Percentiles rank a stretch among this genome's conserved stretches.
Evolutionary conservation across 2,329 filamentous ascomycete genomes (phyloP).

Genomic region (Rhynchosporium secalis): DNA sequence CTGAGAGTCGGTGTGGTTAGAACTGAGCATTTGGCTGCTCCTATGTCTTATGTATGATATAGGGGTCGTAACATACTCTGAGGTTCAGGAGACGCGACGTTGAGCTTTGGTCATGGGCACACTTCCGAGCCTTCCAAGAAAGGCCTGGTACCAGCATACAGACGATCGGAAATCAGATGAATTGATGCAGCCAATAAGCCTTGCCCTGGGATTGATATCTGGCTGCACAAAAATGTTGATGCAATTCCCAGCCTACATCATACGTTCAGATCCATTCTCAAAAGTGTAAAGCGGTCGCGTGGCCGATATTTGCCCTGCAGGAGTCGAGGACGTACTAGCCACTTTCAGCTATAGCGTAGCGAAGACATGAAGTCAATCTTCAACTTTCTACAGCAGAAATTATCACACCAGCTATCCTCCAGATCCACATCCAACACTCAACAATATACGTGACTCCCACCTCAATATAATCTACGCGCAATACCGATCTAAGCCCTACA

Average conservation of each 20-base stretch:
- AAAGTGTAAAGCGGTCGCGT: not conserved
- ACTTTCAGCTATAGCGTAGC: not conserved
- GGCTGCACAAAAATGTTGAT: not conserved
- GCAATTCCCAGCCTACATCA: too few relatives aligned
- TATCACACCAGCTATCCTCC: slow-evolving; percentile 4
- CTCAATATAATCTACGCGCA: slow-evolving; percentile 4
- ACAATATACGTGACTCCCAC: slow-evolving; percentile 13
- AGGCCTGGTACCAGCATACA: not conserved
- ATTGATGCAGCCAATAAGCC: not conserved
- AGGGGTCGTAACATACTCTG: slow-evolving; percentile 13
- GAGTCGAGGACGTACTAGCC: not conserved
- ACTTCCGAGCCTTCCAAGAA: not conserved
- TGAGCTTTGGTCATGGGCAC: slow-evolving; percentile 6
- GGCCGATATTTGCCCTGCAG: slow-evolving; percentile 5
- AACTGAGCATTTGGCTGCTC: not conserved
- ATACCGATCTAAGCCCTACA: not conserved
- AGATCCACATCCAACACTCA: slow-evolving; percentile 8
- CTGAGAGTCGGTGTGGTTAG: not conserved
- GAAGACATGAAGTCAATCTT: slow-evolving; percentile 7
- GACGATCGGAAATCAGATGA: not conserved
- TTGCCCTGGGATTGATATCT: not conserved
- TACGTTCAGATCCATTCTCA: too few relatives aligned
- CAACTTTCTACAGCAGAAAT: slow-evolving; percentile 8
- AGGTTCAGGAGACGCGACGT: slow-evolving; percentile 3
- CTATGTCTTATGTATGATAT: slow-evolving; percentile 1